Evolutionary conservation across 1,284 basidiomycete species (phyloP).

Genomic region (Rhodotorula sp.): DNA sequence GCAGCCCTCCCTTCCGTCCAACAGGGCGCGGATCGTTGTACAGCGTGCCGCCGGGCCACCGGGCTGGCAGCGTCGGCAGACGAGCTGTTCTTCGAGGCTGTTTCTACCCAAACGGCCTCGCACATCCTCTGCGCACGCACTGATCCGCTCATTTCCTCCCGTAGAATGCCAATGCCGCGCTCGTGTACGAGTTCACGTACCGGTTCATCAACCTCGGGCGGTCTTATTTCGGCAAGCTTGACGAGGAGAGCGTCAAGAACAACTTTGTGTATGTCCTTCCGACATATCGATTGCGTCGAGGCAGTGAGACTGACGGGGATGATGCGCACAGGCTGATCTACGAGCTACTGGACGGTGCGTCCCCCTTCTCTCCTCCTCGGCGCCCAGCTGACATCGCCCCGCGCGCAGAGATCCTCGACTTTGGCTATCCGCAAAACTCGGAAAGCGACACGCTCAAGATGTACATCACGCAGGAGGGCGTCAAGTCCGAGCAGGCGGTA

Average conservation of each 20-base stretch:
- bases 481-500: constrained; percentile 76
- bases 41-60: too few species aligned
- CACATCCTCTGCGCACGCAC: not conserved
- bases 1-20: too few species aligned
- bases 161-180: constrained; percentile 93
- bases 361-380: not conserved
- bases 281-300: not conserved
- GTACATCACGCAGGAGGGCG: constrained; percentile 96
- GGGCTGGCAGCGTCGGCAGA: too few species aligned
- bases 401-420: constrained; percentile 87
- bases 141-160: constrained; percentile 53
- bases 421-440: constrained; percentile 99
- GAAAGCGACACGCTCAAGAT: constrained; percentile 97
- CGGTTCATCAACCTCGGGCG: constrained; percentile 90
- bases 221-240: constrained; percentile 95
- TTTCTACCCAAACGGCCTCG: too few species aligned
- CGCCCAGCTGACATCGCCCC: not conserved
- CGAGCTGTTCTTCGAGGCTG: not conserved
- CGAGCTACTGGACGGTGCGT: constrained; percentile 86
- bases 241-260: constrained; percentile 97
- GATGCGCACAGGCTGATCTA: constrained; percentile 65
- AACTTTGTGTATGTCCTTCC: constrained; percentile 72
- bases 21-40: not conserved
- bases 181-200: constrained; percentile 97
- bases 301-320: too few species aligned